These are phyloP conservation scores for Litsea cubeba DNA, from an alignment of 164 flowering plant genomes.

Conservation along the genomic window DNA sequence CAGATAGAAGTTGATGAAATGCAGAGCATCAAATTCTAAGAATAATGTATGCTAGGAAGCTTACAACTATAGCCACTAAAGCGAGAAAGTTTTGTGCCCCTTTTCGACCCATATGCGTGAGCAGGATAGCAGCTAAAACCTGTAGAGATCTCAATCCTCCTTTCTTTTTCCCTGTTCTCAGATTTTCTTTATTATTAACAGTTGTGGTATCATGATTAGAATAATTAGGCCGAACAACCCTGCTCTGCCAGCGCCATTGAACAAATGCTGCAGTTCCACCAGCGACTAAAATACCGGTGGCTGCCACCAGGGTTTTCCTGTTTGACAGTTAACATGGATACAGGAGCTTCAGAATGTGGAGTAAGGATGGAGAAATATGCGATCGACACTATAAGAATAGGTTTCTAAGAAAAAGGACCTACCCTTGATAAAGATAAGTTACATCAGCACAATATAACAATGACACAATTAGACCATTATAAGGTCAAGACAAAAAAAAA, in stretches of 20 bases:
- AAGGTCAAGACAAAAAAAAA: too few relatives aligned
- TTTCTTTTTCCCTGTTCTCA: constrained; percentile 39
- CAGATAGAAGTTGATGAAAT: background rate
- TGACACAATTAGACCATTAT: background rate
- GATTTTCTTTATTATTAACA: constrained; percentile 24
- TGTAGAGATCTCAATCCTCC: constrained; percentile 76
- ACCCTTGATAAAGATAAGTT: background rate
- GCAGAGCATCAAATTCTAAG: background rate
- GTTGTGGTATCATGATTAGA: constrained; percentile 33
- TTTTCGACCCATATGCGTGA: constrained; percentile 71
- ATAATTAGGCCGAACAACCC: constrained; percentile 29
- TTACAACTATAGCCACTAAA: constrained; percentile 72
- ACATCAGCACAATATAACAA: background rate
- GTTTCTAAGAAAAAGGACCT: background rate
- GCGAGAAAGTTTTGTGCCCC: constrained; percentile 71
- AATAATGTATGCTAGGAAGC: constrained; percentile 12
- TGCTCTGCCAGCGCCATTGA: constrained; percentile 42
- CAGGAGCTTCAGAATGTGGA: background rate
- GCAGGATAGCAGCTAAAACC: constrained; percentile 66
- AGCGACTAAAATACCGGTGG: constrained; percentile 69
- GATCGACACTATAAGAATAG: background rate
- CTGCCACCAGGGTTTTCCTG: constrained; percentile 78
- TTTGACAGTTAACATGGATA: constrained; percentile 2
- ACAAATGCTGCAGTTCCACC: constrained; percentile 86
- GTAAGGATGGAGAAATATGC: background rate